Conservation (phyloP, 2,329 filamentous ascomycete genomes). For the Leptographium procerum region DNA sequence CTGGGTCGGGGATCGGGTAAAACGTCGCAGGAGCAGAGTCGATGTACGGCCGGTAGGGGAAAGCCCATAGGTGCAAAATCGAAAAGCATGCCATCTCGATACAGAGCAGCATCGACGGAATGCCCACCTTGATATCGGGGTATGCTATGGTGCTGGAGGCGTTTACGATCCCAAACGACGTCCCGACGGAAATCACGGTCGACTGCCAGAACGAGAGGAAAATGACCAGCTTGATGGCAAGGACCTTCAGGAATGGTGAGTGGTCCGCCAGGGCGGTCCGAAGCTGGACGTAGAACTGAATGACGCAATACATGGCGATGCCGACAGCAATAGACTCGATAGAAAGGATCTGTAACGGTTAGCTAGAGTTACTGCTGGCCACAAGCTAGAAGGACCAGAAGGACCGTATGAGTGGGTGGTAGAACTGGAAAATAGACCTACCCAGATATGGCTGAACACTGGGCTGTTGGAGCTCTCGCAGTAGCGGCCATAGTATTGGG, state of each 20-base stretch:
- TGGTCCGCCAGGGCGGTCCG: conserved; percentile 56
- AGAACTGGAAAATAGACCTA: conserved; percentile 25
- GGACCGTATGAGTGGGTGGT: too few relatives aligned
- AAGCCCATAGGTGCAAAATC: conserved; percentile 70
- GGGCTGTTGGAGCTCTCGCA: conserved; percentile 71
- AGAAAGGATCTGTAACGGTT: conserved; percentile 38
- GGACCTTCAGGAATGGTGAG: conserved; percentile 65
- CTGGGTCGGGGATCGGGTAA: conserved; percentile 33
- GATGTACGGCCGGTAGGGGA: conserved; percentile 62
- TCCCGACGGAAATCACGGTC: conserved; percentile 37
- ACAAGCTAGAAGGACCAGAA: not conserved
- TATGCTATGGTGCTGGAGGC: conserved; percentile 51
- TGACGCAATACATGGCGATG: conserved; percentile 78
- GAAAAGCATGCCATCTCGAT: conserved; percentile 78
- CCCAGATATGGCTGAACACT: conserved; percentile 76
- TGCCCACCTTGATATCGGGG: conserved; percentile 69
- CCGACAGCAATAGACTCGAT: conserved; percentile 64
- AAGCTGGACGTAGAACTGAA: conserved; percentile 78
- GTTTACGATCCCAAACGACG: conserved; percentile 50
- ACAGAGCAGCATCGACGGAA: conserved; percentile 67
- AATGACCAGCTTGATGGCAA: conserved; percentile 83
- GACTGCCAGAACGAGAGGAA: conserved; percentile 86
- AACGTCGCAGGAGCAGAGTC: conserved; percentile 29
- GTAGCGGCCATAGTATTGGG: conserved; percentile 58
- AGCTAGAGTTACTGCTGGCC: not conserved